These are phyloP conservation scores for Grifola frondosa DNA, from an alignment of 1,284 basidiomycete species.

Conservation along the genomic window DNA sequence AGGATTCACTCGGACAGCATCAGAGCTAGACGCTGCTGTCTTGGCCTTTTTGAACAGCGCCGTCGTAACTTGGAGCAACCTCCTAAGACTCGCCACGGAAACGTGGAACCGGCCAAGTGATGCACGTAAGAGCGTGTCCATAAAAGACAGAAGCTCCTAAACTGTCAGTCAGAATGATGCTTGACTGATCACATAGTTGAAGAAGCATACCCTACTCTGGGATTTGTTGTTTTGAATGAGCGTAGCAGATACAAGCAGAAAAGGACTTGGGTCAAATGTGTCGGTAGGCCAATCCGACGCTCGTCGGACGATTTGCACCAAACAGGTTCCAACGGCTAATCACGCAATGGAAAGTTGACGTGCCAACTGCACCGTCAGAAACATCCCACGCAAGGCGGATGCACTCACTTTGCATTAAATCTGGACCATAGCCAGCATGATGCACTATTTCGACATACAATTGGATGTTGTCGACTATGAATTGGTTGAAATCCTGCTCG, in stretches of 20 bases:
- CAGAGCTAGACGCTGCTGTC: slow-evolving; percentile 21
- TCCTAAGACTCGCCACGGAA: slow-evolving; percentile 42
- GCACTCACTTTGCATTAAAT: slow-evolving; percentile 54
- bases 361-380: neutral
- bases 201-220: slow-evolving; percentile 48
- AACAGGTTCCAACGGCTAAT: slow-evolving; percentile 54
- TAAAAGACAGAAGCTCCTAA: slow-evolving; percentile 57
- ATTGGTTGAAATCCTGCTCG: slow-evolving; percentile 48
- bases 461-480: slow-evolving; percentile 54
- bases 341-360: neutral
- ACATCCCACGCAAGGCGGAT: too few relatives aligned
- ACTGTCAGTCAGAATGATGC: neutral
- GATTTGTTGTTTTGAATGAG: slow-evolving; percentile 61
- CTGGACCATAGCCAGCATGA: slow-evolving; percentile 46
- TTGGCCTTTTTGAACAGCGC: slow-evolving; percentile 36
- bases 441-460: slow-evolving; percentile 54
- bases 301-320: slow-evolving; percentile 52
- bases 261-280: slow-evolving; percentile 52
- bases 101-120: slow-evolving; percentile 52
- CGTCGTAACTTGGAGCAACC: slow-evolving; percentile 50
- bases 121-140: slow-evolving; percentile 58
- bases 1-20: slow-evolving; percentile 34
- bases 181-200: neutral
- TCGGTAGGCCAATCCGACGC: slow-evolving; percentile 50
- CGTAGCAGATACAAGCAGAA: slow-evolving; percentile 49